Conservation (phyloP, 345 rosid genomes). For the Abelmoschus esculentus region DNA sequence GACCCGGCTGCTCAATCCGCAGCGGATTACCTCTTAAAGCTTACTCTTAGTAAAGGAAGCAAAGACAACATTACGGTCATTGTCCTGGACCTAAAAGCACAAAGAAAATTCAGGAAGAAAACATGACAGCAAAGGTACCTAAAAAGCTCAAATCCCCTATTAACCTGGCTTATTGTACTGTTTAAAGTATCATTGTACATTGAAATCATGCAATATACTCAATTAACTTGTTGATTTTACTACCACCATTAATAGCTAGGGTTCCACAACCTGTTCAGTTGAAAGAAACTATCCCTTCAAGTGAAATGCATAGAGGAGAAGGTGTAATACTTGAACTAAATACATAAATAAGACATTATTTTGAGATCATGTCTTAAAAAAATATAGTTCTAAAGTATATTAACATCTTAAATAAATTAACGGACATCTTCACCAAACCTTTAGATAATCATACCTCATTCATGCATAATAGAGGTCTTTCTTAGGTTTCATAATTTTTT, state of each 20-base stretch:
- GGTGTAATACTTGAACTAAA: too few species aligned
- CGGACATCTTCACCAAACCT: too few species aligned
- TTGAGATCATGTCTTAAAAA: too few species aligned
- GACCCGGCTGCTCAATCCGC: conserved; percentile 77
- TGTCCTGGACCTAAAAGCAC: conserved; percentile 65
- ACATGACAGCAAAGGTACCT: conserved; percentile 10
- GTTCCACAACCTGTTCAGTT: neutral
- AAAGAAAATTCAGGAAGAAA: conserved; percentile 48
- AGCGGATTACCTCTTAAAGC: conserved; percentile 49
- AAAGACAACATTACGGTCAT: conserved; percentile 69
- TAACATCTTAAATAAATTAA: too few species aligned
- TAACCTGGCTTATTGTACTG: conserved; percentile 7
- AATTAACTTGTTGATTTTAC: neutral
- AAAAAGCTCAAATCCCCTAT: neutral
- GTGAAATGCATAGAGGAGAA: neutral
- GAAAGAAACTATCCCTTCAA: neutral
- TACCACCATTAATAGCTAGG: neutral
- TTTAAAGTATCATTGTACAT: neutral
- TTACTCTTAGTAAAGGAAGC: conserved; percentile 75
- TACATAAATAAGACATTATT: too few species aligned
- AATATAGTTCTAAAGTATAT: too few species aligned
- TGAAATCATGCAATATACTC: neutral
- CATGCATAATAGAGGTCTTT: too few species aligned
- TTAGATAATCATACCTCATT: too few species aligned
- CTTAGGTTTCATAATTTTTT: too few species aligned